A percentile compares a stretch with the other conserved stretches of the same genome.
Conservation (phyloP, 1,284 basidiomycete species). For the Sporisorium reilianum region DNA sequence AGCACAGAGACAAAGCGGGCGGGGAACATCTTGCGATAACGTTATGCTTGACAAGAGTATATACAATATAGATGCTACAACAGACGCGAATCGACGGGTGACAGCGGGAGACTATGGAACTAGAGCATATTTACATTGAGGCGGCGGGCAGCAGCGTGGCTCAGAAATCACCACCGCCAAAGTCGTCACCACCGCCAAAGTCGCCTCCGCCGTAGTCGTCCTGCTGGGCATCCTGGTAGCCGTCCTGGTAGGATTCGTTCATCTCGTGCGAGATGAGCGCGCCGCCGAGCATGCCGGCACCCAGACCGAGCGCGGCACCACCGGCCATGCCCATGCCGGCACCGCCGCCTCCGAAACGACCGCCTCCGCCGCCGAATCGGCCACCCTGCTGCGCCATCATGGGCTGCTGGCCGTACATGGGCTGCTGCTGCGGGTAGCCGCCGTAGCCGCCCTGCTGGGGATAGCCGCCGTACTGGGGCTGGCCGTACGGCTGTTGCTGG, state of each 20-base stretch:
- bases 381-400: constrained; percentile 38
- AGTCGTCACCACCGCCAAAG: constrained; percentile 47
- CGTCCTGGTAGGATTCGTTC: constrained; percentile 63
- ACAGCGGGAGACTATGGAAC: background rate
- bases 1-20: too few relatives aligned
- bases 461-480: constrained; percentile 22
- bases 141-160: background rate
- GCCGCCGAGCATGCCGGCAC: constrained; percentile 62
- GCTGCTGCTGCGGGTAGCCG: constrained; percentile 44
- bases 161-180: constrained; percentile 40
- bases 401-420: constrained; percentile 49
- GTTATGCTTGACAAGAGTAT: too few relatives aligned
- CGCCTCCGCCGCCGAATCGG: constrained; percentile 19
- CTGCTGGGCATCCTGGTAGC: constrained; percentile 59
- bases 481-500: constrained; percentile 15
- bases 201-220: constrained; percentile 50
- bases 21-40: too few relatives aligned
- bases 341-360: constrained; percentile 40
- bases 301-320: constrained; percentile 54
- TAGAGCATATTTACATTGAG: background rate
- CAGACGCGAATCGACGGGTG: background rate
- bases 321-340: constrained; percentile 56
- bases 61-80: too few relatives aligned
- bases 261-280: constrained; percentile 54
- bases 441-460: constrained; percentile 27